These are phyloP conservation scores for Chamaecrista fasciculata DNA, from an alignment of 306 rosid species.

Conservation along the genomic window DNA sequence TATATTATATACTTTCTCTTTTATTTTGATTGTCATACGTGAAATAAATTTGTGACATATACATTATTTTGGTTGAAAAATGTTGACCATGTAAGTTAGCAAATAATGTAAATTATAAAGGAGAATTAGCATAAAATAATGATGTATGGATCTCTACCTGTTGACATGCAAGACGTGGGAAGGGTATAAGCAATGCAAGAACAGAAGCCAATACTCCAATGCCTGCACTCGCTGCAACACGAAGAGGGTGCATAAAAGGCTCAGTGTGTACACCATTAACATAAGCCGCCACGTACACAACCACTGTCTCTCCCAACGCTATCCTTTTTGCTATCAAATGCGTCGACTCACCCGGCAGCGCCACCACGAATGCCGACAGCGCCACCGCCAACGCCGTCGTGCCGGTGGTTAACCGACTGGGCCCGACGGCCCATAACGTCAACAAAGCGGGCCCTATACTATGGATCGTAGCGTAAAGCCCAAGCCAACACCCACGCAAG, in stretches of 20 bases:
- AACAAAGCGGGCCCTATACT: slow-evolving; percentile 49
- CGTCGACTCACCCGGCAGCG: slow-evolving; percentile 45
- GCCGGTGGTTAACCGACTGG: slow-evolving; percentile 30
- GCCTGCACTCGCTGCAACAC: slow-evolving; percentile 54
- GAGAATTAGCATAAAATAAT: too few species aligned
- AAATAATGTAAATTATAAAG: too few species aligned
- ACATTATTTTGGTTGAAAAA: too few species aligned
- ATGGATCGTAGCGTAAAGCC: slow-evolving; percentile 47
- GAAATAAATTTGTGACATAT: too few species aligned
- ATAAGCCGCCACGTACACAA: slow-evolving; percentile 51
- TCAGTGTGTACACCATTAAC: slow-evolving; percentile 36
- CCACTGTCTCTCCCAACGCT: slow-evolving; percentile 58
- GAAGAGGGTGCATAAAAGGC: slow-evolving; percentile 60
- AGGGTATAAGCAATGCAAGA: slow-evolving; percentile 59
- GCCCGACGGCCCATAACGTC: slow-evolving; percentile 51
- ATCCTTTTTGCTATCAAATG: slow-evolving; percentile 53
- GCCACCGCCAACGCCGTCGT: slow-evolving; percentile 52
- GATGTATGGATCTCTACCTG: slow-evolving; percentile 45
- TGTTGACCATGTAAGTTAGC: too few species aligned
- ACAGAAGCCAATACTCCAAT: slow-evolving; percentile 64
- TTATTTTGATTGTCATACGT: too few species aligned
- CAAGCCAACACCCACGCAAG: slow-evolving; percentile 46
- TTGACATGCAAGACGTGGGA: slow-evolving; percentile 55
- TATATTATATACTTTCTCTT: too few species aligned
- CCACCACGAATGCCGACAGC: slow-evolving; percentile 51